phyloP scores from a whole-genome alignment of 2,329 filamentous ascomycete genomes.

The Onygenales sp. region DNA sequence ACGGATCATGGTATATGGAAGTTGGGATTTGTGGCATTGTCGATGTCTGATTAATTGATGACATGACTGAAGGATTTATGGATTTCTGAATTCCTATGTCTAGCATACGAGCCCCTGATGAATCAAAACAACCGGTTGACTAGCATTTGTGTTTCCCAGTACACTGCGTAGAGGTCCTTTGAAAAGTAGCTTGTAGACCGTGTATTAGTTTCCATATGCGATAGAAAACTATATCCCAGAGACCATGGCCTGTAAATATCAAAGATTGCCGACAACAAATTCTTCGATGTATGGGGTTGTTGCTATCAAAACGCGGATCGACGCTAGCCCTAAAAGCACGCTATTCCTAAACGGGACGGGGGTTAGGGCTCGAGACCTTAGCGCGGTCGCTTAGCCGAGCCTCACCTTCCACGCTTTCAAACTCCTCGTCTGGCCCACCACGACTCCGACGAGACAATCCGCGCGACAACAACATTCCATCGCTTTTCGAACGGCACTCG shows the following conservation, averaged over 20 bases:
- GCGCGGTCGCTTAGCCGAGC: conserved; percentile 33
- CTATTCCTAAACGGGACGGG: conserved; percentile 10
- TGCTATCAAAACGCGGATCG: background rate
- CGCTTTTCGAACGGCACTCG: conserved; percentile 38
- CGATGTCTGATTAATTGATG: background rate
- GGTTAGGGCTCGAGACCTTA: conserved; percentile 31
- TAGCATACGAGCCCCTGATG: background rate
- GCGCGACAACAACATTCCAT: conserved; percentile 14
- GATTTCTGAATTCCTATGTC: background rate
- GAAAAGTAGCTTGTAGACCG: too few species aligned
- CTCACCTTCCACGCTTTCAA: conserved; percentile 24
- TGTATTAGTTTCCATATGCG: too few species aligned
- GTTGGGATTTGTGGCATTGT: background rate
- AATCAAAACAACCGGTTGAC: background rate
- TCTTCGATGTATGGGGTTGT: too few species aligned
- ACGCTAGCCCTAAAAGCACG: background rate
- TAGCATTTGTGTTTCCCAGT: background rate
- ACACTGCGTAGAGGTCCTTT: too few species aligned
- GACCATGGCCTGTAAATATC: too few species aligned
- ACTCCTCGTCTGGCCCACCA: conserved; percentile 10
- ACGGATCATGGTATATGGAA: background rate
- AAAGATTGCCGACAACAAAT: too few species aligned
- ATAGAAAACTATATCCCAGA: too few species aligned
- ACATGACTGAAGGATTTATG: background rate
- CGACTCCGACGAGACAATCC: conserved; percentile 1